Percentiles rank a stretch among this genome's conserved stretches.
Evolutionary conservation across 177 flowering plant species (phyloP).

Genomic region (Tripterygium wilfordii): DNA sequence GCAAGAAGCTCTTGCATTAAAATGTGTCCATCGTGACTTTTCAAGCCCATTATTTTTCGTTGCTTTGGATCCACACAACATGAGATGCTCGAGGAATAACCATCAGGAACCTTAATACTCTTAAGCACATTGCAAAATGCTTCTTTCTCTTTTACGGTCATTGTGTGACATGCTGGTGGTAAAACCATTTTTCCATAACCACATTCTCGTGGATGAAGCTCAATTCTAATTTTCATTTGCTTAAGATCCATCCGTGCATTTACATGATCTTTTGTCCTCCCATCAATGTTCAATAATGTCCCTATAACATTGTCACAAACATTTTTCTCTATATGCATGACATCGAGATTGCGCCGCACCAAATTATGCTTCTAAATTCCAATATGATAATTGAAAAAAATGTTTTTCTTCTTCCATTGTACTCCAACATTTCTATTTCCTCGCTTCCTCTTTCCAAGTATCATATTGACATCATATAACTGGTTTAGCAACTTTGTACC

Average conservation of each 20-base stretch:
- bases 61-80: constrained; percentile 8
- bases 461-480: background rate
- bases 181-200: background rate
- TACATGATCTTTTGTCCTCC: constrained; percentile 9
- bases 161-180: background rate
- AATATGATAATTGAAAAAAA: constrained; percentile 8
- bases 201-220: background rate
- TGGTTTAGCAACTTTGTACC: background rate
- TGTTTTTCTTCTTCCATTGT: constrained; percentile 6
- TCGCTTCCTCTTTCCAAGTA: background rate
- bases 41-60: constrained; percentile 7
- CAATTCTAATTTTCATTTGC: background rate
- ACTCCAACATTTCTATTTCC: background rate
- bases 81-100: constrained; percentile 14
- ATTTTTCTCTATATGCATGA: constrained; percentile 17
- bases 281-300: background rate
- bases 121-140: background rate
- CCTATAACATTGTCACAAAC: constrained; percentile 8
- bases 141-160: background rate
- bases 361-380: background rate
- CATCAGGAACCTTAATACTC: constrained; percentile 11
- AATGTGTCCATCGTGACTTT: constrained; percentile 21
- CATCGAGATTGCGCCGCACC: constrained; percentile 9
- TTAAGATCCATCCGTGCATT: constrained; percentile 11
- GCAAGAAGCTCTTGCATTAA: constrained; percentile 14